These are phyloP conservation scores for Stereum hirsutum DNA, from an alignment of 1,284 basidiomycete genomes.

Conservation along the genomic window DNA sequence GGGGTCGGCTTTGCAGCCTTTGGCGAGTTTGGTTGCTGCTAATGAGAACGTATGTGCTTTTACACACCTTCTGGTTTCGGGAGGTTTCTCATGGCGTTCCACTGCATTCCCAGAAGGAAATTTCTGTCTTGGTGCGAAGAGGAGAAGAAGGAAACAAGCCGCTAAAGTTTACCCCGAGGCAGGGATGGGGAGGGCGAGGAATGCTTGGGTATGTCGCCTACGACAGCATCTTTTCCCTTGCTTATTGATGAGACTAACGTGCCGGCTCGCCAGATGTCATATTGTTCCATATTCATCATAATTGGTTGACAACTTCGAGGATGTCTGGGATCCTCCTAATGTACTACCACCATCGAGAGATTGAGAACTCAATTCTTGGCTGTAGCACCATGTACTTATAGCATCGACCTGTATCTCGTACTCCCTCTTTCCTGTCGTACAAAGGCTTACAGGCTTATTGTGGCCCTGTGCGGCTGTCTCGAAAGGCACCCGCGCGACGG, in stretches of 20 bases:
- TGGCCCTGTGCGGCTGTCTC: too few species aligned
- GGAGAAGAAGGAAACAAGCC: slow-evolving; percentile 21
- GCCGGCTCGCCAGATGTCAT: not conserved
- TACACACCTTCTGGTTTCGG: not conserved
- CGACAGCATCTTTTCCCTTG: not conserved
- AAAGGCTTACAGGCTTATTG: too few species aligned
- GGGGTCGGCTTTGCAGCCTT: slow-evolving; percentile 45
- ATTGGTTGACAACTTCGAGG: too few species aligned
- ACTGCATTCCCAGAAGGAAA: slow-evolving; percentile 31
- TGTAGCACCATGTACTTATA: too few species aligned
- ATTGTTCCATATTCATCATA: not conserved
- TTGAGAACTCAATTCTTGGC: too few species aligned
- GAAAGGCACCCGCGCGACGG: too few species aligned
- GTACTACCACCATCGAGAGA: too few species aligned
- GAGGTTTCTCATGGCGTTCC: not conserved
- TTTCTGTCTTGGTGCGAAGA: slow-evolving; percentile 34
- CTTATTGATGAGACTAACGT: not conserved
- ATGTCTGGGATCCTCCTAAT: too few species aligned
- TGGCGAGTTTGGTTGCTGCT: slow-evolving; percentile 61
- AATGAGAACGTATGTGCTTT: slow-evolving; percentile 62
- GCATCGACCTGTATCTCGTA: too few species aligned
- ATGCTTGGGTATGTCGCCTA: slow-evolving; percentile 52
- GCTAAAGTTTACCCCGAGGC: slow-evolving; percentile 43
- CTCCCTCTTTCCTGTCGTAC: too few species aligned
- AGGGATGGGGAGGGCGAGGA: slow-evolving; percentile 73